Evolutionary conservation across 2,329 filamentous ascomycete genomes (phyloP).

Genomic region (Colletotrichum sp.): DNA sequence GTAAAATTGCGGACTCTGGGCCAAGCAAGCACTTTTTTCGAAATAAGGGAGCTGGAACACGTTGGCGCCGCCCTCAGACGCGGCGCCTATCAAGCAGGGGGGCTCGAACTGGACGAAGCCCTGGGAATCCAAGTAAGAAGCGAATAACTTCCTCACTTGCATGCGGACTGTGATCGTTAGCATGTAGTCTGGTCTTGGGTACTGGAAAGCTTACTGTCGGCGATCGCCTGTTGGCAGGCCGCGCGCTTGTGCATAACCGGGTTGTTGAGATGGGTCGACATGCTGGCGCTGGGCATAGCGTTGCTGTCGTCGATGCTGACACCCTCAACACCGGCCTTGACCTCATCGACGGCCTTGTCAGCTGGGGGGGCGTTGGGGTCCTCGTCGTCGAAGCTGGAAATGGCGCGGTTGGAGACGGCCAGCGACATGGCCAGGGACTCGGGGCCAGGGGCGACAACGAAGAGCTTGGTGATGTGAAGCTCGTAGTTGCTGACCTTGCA

Average conservation of each 20-base stretch:
- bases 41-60: slow-evolving; percentile 94
- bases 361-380: slow-evolving; percentile 39
- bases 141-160: slow-evolving; percentile 44
- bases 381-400: slow-evolving; percentile 69
- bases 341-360: slow-evolving; percentile 33
- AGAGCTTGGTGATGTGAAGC: slow-evolving; percentile 87
- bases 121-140: slow-evolving; percentile 18
- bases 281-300: slow-evolving; percentile 71
- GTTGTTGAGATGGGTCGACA: slow-evolving; percentile 89
- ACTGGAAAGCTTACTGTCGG: slow-evolving; percentile 20
- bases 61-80: slow-evolving; percentile 90
- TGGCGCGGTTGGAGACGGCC: slow-evolving; percentile 78
- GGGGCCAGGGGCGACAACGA: slow-evolving; percentile 71
- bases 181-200: background rate
- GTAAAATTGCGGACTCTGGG: slow-evolving; percentile 84
- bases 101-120: slow-evolving; percentile 72
- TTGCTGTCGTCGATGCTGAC: slow-evolving; percentile 43
- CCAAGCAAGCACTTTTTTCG: slow-evolving; percentile 79
- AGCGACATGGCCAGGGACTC: slow-evolving; percentile 64
- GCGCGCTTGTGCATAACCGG: slow-evolving; percentile 90
- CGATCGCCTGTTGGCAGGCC: slow-evolving; percentile 87
- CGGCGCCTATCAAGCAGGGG: slow-evolving; percentile 86
- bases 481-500: slow-evolving; percentile 81
- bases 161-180: slow-evolving; percentile 34
- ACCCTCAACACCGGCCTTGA: slow-evolving; percentile 40